Conservation (phyloP, 345 rosid species). For the Populus pruinosa region DNA sequence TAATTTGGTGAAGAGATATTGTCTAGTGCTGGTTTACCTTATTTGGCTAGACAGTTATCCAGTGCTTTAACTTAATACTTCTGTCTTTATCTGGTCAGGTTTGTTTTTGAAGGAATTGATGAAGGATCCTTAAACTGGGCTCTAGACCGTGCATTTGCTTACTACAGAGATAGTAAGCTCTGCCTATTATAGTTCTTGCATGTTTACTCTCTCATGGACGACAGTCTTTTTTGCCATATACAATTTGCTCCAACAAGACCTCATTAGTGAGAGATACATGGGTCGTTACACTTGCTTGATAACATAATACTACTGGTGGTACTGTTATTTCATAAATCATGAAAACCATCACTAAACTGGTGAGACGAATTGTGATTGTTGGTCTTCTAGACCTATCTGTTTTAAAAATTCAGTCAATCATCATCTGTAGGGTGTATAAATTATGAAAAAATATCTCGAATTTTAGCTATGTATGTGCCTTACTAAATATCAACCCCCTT, state of each 20-base stretch:
- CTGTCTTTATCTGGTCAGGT: slow-evolving; percentile 25
- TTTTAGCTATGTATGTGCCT: background rate
- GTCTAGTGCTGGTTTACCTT: background rate
- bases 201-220: background rate
- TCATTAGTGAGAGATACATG: background rate
- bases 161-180: slow-evolving; percentile 43
- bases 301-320: background rate
- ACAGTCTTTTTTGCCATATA: background rate
- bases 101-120: slow-evolving; percentile 57
- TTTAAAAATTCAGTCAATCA: background rate
- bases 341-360: background rate
- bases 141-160: slow-evolving; percentile 49
- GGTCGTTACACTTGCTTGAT: background rate
- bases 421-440: background rate
- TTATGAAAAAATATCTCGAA: too few species aligned
- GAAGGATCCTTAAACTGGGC: slow-evolving; percentile 49
- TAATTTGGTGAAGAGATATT: background rate
- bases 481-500: background rate
- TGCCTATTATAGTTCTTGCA: background rate
- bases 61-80: background rate
- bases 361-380: too few species aligned
- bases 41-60: background rate
- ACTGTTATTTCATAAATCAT: background rate
- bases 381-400: background rate
- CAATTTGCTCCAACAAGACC: background rate